Base-by-base conservation (phyloP, 2,329 filamentous ascomycete species). In the Atkinsonella texensis region DNA sequence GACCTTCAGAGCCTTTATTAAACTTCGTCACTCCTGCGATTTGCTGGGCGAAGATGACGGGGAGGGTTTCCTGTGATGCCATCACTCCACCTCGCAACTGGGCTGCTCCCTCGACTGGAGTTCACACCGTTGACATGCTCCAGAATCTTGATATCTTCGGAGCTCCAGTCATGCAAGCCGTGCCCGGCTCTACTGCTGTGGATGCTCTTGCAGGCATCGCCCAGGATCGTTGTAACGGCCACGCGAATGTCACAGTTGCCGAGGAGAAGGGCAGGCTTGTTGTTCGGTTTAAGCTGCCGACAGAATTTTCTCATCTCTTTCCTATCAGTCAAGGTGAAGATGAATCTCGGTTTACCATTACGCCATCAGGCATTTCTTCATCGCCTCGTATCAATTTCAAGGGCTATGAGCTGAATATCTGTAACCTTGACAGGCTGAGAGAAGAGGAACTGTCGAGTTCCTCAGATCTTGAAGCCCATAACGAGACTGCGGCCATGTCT, bases 251-350 rank as follows among this genome's bases (percentile, higher is more conserved):
- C 55, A 53, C 59, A 42, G 54, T 67, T 35, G 55, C 49, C 10
- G 56, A 62, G 44, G 57, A 63, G 44, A 59, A 60, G 40, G 63
- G 58, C 41, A 59, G 64, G 51, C 61, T 69, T 39, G 56, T 67
- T 51, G 65, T 68, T 54, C 59, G 64, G 63, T 68, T 68, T 67
- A 69, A 69, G 66, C 43, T 69, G 49, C 63, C 67, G 49, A 54
- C 58, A 20, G 52, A 64, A 52, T 62, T 62, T 50, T 59, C 62
- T 28, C 50, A 57, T 38, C 51, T 65, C 42, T 67, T 69, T 50
- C 62, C 65, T 12, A 43, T 54, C 2, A 63, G 52, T 49, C 62
- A 65, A 48, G 62, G 59, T 3, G 55, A 56, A 17, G 59, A 65
- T n/a, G 61, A 62, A 38, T 59, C 60, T 35, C 56, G 39, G 2